Percentiles rank a stretch among this genome's conserved stretches.
phyloP scores from a whole-genome alignment of 257 asterid genomes.

The Perilla frutescens region DNA sequence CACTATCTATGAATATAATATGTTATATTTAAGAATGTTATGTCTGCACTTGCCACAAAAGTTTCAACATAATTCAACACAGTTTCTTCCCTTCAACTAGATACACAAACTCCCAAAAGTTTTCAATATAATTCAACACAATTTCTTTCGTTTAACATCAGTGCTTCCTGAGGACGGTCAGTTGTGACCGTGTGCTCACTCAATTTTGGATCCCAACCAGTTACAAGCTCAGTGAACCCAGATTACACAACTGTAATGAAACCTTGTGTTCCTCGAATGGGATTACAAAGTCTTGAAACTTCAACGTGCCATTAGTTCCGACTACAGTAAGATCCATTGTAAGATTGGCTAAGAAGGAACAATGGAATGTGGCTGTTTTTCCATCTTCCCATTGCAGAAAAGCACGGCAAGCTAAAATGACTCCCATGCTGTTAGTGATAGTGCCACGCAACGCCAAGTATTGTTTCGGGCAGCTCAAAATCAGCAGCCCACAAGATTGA shows the following conservation, averaged over 20 bases:
- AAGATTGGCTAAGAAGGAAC: conserved; percentile 68
- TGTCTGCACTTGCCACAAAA: no score
- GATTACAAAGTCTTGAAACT: conserved; percentile 59
- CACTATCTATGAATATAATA: no score
- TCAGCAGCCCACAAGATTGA: no score
- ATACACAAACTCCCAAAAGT: no score
- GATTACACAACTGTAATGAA: conserved; percentile 47
- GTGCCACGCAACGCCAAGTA: conserved; percentile 55
- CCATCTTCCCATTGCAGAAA: conserved; percentile 71
- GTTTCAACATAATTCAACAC: no score
- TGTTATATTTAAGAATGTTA: no score
- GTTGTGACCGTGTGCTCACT: conserved; percentile 50
- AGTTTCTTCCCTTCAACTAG: no score
- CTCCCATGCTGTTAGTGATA: conserved; percentile 55
- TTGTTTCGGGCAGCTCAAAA: no score
- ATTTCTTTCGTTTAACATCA: no score
- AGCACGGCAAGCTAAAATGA: conserved; percentile 68
- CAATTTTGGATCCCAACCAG: conserved; percentile 59
- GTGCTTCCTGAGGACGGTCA: conserved; percentile 80
- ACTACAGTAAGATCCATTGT: conserved; percentile 65
- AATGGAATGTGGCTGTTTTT: conserved; percentile 65
- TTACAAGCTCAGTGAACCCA: conserved; percentile 46
- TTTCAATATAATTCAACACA: no score
- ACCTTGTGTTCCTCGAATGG: conserved; percentile 62
- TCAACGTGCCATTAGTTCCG: conserved; percentile 64